A percentile compares a stretch with the other conserved stretches of the same genome.
phyloP scores from a whole-genome alignment of 192 early-diverging fungal species.

The Backusella tarrabulga region DNA sequence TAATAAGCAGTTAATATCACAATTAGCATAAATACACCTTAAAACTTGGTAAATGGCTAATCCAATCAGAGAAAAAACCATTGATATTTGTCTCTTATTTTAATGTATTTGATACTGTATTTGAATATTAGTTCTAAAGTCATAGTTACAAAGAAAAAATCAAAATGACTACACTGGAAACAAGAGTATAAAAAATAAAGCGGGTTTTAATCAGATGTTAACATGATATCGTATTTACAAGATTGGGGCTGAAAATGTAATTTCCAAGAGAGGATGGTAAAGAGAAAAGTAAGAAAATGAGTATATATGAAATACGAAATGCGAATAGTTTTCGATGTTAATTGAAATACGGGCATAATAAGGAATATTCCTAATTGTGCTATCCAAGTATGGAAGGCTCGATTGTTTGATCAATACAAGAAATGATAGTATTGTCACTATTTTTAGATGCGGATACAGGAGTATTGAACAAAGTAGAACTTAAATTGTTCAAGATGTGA shows the following conservation, averaged over 20 bases:
- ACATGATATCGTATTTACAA: neutral
- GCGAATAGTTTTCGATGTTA: neutral
- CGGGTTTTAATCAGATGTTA: neutral
- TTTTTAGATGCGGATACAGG: neutral
- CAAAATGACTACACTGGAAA: neutral
- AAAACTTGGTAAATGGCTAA: no score
- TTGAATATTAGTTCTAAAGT: neutral
- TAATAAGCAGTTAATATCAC: no score
- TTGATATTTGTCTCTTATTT: no score
- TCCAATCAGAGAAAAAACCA: no score
- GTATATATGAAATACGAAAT: neutral
- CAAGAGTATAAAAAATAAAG: neutral
- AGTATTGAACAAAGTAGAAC: slow-evolving; percentile 16
- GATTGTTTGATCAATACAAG: neutral
- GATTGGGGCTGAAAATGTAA: neutral
- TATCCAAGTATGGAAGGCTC: neutral
- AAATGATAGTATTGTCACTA: neutral
- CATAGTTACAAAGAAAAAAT: neutral
- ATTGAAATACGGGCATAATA: neutral
- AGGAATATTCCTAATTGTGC: neutral
- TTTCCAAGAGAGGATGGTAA: neutral
- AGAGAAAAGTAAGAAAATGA: neutral
- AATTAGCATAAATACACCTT: no score
- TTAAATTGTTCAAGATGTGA: slow-evolving; percentile 29
- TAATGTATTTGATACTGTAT: neutral